These are phyloP conservation scores for Tilletia setariae DNA, from an alignment of 1,284 basidiomycete species.

Conservation along the genomic window DNA sequence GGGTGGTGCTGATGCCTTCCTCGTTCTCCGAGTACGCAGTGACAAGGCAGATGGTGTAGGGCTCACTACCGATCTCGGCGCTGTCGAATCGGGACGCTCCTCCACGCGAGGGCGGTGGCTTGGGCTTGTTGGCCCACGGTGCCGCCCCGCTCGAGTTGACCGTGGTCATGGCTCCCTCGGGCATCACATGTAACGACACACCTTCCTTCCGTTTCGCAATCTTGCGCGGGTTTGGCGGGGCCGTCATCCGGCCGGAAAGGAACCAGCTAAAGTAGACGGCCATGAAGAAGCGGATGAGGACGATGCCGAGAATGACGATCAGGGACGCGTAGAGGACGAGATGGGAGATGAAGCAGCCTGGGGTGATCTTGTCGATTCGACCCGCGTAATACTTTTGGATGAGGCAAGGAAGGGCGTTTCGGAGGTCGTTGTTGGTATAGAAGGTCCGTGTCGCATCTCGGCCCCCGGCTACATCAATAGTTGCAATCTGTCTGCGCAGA, in stretches of 20 bases:
- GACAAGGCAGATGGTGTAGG: slow-evolving; percentile 90
- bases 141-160: slow-evolving; percentile 83
- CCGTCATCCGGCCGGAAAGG: slow-evolving; percentile 67
- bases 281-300: slow-evolving; percentile 90
- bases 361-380: slow-evolving; percentile 91
- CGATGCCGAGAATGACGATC: slow-evolving; percentile 83
- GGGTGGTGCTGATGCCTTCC: slow-evolving; percentile 82
- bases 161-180: slow-evolving; percentile 85
- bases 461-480: slow-evolving; percentile 60
- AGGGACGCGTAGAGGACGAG: slow-evolving; percentile 88
- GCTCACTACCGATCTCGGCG: slow-evolving; percentile 60
- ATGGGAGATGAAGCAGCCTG: slow-evolving; percentile 87
- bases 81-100: slow-evolving; percentile 27
- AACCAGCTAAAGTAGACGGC: slow-evolving; percentile 97
- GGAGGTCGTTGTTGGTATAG: slow-evolving; percentile 31
- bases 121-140: slow-evolving; percentile 65
- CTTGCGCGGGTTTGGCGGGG: slow-evolving; percentile 53
- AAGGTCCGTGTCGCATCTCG: slow-evolving; percentile 73
- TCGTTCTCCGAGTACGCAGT: slow-evolving; percentile 98
- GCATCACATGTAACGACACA: slow-evolving; percentile 90
- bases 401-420: slow-evolving; percentile 44
- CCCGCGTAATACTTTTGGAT: slow-evolving; percentile 63
- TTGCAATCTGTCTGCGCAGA: slow-evolving; percentile 70
- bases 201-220: slow-evolving; percentile 64
- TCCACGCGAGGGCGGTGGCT: slow-evolving; percentile 36